These are phyloP conservation scores for Pythium angustatum DNA, from an alignment of 352 stramenopile genomes.

Conservation along the genomic window DNA sequence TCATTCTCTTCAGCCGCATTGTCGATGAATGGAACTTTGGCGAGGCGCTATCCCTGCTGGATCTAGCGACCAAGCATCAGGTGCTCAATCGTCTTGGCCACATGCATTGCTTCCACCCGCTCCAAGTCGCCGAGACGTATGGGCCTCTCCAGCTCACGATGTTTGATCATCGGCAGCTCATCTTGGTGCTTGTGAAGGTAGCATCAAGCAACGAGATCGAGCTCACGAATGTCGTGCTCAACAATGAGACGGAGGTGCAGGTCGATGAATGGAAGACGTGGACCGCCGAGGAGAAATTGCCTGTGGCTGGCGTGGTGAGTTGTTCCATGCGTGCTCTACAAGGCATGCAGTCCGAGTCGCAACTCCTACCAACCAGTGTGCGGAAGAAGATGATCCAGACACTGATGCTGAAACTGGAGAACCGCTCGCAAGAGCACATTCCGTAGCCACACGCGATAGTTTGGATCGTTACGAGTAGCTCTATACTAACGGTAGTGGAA, in stretches of 20 bases:
- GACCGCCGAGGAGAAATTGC: constrained; percentile 57
- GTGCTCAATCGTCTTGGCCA: constrained; percentile 63
- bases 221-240: constrained; percentile 49
- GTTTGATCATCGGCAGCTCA: constrained; percentile 62
- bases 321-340: constrained; percentile 48
- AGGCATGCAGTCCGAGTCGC: constrained; percentile 46
- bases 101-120: constrained; percentile 63
- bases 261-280: constrained; percentile 60
- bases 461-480: not conserved
- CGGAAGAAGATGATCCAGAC: constrained; percentile 64
- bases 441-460: not conserved
- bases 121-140: constrained; percentile 59
- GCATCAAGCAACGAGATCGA: constrained; percentile 45
- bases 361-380: constrained; percentile 47
- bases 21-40: constrained; percentile 72
- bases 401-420: constrained; percentile 61
- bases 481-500: not conserved
- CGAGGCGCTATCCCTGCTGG: constrained; percentile 65
- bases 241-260: constrained; percentile 39
- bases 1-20: constrained; percentile 66
- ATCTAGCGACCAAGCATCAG: constrained; percentile 64
- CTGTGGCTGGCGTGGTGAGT: constrained; percentile 40
- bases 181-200: constrained; percentile 57
- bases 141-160: constrained; percentile 42
- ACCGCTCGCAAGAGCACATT: constrained; percentile 41